Base-by-base conservation (phyloP, 495 filamentous ascomycete species). In the Neurospora cerealis region DNA sequence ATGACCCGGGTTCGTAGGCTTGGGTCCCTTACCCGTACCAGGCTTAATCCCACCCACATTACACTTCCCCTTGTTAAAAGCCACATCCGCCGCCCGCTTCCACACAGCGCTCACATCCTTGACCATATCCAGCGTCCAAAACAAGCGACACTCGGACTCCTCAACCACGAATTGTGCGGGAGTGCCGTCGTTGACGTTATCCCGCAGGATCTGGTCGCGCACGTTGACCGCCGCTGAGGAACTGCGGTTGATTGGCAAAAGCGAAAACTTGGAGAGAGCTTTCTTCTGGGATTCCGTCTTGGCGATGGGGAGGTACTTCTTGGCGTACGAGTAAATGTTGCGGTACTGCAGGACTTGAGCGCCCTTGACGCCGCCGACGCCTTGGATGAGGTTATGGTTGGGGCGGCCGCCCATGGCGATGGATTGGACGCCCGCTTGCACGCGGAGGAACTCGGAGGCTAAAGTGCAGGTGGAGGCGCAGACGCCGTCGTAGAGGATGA, bases 391-490 rank as follows among this genome's bases (percentile, higher is more conserved):
- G 17, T 81, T 81, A 8, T 80, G 76, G 69, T 77, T 78, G 4
- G 87, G 85, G 11, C 88, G 84, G 21, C 89, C 89, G 21, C 89
- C 89, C 71, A 89, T 82, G 13, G 86, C 83, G 70, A 90, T 84
- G 17, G 85, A 85, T 74, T 87, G 87, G 5, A 91, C 85, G 34
- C 83, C 84, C 13, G 76, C 87, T 77, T 87, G 83, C 66, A 84
- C 78, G 5, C 85, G 84, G 83, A 90, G 84, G 21, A 89, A 81
- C 73, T 89, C 85, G 32, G 82, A 80, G 77, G 90, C 89, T 74
- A 89, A 82, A 8, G 86, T 84, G 78, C 89, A 91, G 17, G 89
- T 90, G 8, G 87, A 89, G 17, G 86, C 86, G 77, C 89, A 91
- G 76, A 85, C 85, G 74, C 89, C 89, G 76, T 91, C 89, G 72